Conservation (phyloP, 169 alveolate species). For the Eimeria falciformis region DNA sequence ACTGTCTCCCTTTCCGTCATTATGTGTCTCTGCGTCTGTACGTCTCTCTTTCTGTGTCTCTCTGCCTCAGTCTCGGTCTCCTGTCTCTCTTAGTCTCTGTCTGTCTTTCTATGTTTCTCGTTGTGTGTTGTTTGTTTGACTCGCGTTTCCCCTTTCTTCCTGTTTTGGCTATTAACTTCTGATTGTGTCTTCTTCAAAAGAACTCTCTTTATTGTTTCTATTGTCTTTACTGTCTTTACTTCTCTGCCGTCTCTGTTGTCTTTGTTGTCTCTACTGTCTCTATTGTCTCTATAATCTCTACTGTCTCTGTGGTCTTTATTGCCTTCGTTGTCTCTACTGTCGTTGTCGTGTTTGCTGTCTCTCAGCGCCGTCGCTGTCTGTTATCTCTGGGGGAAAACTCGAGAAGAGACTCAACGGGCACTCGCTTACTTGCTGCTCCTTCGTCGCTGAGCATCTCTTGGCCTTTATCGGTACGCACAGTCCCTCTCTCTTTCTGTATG, state of each 20-base stretch:
- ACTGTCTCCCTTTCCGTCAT: too few species aligned
- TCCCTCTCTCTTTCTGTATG: too few species aligned
- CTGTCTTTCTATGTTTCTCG: not conserved
- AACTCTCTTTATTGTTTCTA: too few species aligned
- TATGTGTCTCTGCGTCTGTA: too few species aligned
- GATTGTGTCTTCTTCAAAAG: too few species aligned
- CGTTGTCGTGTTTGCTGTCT: not conserved
- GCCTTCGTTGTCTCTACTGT: not conserved
- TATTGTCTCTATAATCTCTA: not conserved
- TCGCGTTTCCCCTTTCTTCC: too few species aligned
- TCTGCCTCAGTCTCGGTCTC: not conserved
- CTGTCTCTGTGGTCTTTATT: too few species aligned
- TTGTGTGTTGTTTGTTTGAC: too few species aligned
- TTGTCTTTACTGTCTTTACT: not conserved
- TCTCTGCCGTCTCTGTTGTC: not conserved
- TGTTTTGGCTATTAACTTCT: too few species aligned
- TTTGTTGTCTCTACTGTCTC: not conserved
- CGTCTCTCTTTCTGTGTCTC: not conserved
- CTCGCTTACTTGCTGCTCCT: not conserved
- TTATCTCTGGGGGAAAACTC: not conserved
- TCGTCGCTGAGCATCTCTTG: too few species aligned
- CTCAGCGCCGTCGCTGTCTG: not conserved
- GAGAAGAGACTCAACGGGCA: not conserved
- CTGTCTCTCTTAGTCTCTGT: not conserved
- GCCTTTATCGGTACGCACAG: too few species aligned